Evolutionary conservation across 169 alveolate genomes (phyloP).

Genomic region (Eimeria tenella): DNA sequence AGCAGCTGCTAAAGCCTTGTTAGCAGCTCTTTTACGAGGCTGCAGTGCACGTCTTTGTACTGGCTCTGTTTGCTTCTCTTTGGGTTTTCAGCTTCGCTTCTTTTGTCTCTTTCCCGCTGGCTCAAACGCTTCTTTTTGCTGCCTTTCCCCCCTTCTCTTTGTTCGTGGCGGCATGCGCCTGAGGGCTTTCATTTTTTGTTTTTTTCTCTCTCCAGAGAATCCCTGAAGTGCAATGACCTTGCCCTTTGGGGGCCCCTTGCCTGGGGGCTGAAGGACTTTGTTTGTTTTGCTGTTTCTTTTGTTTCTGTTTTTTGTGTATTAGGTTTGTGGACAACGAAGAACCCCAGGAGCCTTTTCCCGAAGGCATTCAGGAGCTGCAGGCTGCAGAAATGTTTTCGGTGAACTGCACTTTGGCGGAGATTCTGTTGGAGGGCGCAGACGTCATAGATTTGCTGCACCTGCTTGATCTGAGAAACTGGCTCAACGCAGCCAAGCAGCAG

Average conservation of each 20-base stretch:
- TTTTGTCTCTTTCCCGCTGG: not conserved
- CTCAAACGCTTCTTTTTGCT: not conserved
- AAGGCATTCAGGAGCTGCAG: not conserved
- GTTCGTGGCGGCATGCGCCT: not conserved
- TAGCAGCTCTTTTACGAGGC: no score
- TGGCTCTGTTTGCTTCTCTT: no score
- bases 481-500: not conserved
- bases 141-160: not conserved
- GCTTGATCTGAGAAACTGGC: slow-evolving; percentile 65
- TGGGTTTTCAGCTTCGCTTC: not conserved
- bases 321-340: slow-evolving; percentile 25
- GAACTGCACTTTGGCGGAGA: slow-evolving; percentile 91
- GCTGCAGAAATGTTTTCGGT: slow-evolving; percentile 90
- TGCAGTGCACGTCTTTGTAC: no score
- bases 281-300: not conserved
- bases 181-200: slow-evolving; percentile 15
- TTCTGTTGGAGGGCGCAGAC: slow-evolving; percentile 87
- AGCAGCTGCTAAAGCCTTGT: no score
- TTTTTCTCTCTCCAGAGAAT: slow-evolving; percentile 45
- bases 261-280: not conserved
- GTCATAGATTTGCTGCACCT: slow-evolving; percentile 85
- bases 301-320: not conserved
- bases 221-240: not conserved
- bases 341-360: not conserved
- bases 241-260: not conserved